Base-by-base conservation (phyloP, 1,284 basidiomycete species). In the Jaminaea rosea region DNA sequence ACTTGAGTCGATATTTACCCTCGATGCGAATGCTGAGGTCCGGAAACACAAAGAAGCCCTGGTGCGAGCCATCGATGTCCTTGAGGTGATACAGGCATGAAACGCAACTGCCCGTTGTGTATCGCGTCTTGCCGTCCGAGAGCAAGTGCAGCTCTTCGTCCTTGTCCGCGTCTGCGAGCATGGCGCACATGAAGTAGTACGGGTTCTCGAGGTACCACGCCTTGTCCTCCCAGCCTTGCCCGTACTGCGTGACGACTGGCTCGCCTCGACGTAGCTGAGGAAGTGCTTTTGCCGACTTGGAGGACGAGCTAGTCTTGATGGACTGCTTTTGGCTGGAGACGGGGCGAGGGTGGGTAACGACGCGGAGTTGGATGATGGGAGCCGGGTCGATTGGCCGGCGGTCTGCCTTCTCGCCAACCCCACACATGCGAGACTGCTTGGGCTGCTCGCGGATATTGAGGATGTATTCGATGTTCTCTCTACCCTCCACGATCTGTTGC, bases 41-140 rank as follows among this genome's bases (percentile, higher is more conserved):
- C 24, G 72, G 67, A 53, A 75, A 76, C 44, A 76, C 71, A 47
- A 76, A 75, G 58, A 67, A 70, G 13, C 87, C 89, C 67, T 92
- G 89, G 28, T 76, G 70, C 27, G 75, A 81, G 65, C 87, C 82
- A 65, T 90, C 88, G 10, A 88, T 82, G 70, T 96, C 93, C 73
- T 91, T 92, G 53, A 96, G 80, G 67, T 94, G 90, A 73, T 94
- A 96, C n/a, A 96, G 78, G 4, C 85, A 88, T 0, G 88, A 90
- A 1, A 94, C 92, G 44, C 89, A 87, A 2, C 83, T 87, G 42
- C 90, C 89, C 0, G 87, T 89, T 1, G 89, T 86, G 76, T 86
- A 89, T 26, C 87, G 79, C 36, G 86, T 92, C 67, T 87, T 85
- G n/a, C 88, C 88, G 63, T 93, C 90, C 80, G 88, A 88, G 48